phyloP scores from a whole-genome alignment of 2,329 filamentous ascomycete species.

The Conoideocrella luteorostrata region DNA sequence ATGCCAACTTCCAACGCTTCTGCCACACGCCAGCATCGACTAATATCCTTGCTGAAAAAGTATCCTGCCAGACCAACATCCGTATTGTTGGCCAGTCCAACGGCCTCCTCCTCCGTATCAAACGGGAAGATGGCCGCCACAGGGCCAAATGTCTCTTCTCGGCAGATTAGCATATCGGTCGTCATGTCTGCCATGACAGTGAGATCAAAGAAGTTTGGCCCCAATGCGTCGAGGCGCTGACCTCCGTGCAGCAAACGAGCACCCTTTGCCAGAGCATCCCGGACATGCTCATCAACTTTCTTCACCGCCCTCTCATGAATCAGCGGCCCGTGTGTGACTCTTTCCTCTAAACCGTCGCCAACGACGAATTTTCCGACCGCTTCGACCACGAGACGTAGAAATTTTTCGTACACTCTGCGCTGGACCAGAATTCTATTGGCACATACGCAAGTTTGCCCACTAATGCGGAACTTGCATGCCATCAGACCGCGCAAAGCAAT shows the following conservation, averaged over 20 bases:
- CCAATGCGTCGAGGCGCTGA: conserved; percentile 66
- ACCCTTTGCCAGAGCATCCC: conserved; percentile 72
- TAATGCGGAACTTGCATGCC: conserved; percentile 84
- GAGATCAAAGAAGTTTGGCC: conserved; percentile 80
- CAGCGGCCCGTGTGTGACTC: conserved; percentile 71
- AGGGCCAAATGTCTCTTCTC: conserved; percentile 93
- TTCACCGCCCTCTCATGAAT: conserved; percentile 77
- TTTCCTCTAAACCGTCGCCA: conserved; percentile 64
- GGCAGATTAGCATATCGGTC: conserved; percentile 72
- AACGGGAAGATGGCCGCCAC: conserved; percentile 88
- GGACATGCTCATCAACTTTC: conserved; percentile 76
- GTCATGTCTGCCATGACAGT: conserved; percentile 88
- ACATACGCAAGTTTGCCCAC: conserved; percentile 92
- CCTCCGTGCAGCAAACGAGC: conserved; percentile 71
- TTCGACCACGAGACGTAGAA: conserved; percentile 60
- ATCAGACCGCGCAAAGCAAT: conserved; percentile 76
- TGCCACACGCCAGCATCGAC: conserved; percentile 54
- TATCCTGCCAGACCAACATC: conserved; percentile 90
- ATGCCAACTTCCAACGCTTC: conserved; percentile 77
- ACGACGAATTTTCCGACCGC: conserved; percentile 71
- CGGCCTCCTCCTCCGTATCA: conserved; percentile 80
- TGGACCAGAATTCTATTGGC: conserved; percentile 81
- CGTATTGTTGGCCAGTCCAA: conserved; percentile 71
- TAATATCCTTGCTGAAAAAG: conserved; percentile 69
- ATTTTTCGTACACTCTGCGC: conserved; percentile 68